Evolutionary conservation across 495 filamentous ascomycete genomes (phyloP).

Genomic region (Glonium stellatum): DNA sequence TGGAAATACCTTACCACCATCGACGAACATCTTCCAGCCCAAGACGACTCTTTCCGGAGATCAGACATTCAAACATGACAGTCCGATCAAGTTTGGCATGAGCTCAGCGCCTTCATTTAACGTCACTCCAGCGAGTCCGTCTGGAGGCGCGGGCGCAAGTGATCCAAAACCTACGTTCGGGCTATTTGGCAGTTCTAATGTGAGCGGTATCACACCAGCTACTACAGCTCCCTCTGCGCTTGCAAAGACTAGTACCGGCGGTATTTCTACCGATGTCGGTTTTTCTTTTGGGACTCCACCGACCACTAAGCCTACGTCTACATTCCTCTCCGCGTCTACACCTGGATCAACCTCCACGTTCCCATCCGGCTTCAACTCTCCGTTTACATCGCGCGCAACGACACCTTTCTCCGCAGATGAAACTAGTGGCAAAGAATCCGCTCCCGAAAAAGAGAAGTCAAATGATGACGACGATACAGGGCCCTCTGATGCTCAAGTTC

Average conservation of each 20-base stretch:
- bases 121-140: constrained; percentile 11
- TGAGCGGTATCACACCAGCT: not conserved
- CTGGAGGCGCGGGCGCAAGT: not conserved
- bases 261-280: constrained; percentile 2
- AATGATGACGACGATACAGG: constrained; percentile 12
- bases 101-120: constrained; percentile 6
- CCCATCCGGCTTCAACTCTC: constrained; percentile 4
- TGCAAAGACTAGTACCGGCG: not conserved
- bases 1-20: not conserved
- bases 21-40: not conserved
- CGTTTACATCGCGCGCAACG: constrained; percentile 22
- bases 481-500: constrained; percentile 11
- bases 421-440: constrained; percentile 15
- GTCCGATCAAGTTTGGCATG: constrained; percentile 25
- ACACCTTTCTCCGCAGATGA: constrained; percentile 27
- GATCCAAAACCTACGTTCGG: not conserved
- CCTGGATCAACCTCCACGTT: not conserved
- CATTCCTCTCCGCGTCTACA: not conserved
- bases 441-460: not conserved
- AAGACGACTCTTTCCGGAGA: constrained; percentile 9
- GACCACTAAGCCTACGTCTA: not conserved
- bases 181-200: not conserved
- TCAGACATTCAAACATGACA: constrained; percentile 22
- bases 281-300: constrained; percentile 22
- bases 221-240: not conserved